Percentiles rank a stretch among this genome's conserved stretches.
Evolutionary conservation across 2,329 filamentous ascomycete genomes (phyloP).

Genomic region (Chalaropsis thielavioides): DNA sequence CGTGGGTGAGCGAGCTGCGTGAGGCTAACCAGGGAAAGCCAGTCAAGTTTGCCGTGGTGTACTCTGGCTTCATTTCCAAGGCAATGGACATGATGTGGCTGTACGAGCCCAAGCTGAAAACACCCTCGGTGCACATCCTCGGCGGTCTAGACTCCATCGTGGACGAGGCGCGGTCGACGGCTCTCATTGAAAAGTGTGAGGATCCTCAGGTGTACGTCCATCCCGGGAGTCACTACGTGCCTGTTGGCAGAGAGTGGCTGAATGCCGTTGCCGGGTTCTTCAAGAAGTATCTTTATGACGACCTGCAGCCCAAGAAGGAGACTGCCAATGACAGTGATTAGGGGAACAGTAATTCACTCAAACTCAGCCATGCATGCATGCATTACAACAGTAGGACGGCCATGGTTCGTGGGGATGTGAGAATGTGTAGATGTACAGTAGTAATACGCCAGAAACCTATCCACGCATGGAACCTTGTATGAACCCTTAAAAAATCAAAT

Average conservation of each 20-base stretch:
- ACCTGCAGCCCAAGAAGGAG: slow-evolving; percentile 15
- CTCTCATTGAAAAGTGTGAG: slow-evolving; percentile 50
- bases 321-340: not conserved
- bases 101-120: slow-evolving; percentile 60
- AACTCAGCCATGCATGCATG: not conserved
- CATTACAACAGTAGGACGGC: slow-evolving; percentile 19
- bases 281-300: slow-evolving; percentile 26
- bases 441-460: slow-evolving; percentile 22
- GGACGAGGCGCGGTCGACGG: slow-evolving; percentile 56
- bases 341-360: not conserved
- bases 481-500: slow-evolving; percentile 20
- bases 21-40: slow-evolving; percentile 33
- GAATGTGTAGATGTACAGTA: slow-evolving; percentile 26
- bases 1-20: slow-evolving; percentile 34
- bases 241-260: slow-evolving; percentile 66
- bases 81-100: slow-evolving; percentile 44
- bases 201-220: slow-evolving; percentile 47
- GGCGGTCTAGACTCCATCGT: slow-evolving; percentile 81
- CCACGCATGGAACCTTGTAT: slow-evolving; percentile 21
- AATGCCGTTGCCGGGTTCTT: slow-evolving; percentile 64
- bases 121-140: slow-evolving; percentile 67
- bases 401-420: slow-evolving; percentile 3
- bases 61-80: slow-evolving; percentile 61
- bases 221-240: slow-evolving; percentile 83
- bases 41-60: slow-evolving; percentile 59